phyloP scores from a whole-genome alignment of 371 early-diverging fungal genomes.

The Lichtheimia ramosa region DNA sequence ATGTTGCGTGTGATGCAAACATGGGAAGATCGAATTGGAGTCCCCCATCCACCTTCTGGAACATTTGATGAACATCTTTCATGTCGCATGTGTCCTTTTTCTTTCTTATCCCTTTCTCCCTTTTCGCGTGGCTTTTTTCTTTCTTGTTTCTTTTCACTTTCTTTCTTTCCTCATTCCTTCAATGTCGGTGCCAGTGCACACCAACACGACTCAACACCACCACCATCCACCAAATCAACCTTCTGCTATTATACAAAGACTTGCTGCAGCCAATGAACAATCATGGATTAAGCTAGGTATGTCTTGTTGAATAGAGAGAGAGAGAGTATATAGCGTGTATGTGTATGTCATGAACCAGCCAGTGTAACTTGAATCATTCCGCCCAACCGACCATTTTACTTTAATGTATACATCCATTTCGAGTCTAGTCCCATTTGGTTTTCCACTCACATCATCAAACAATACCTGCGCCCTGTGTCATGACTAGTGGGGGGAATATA shows the following conservation, averaged over 20 bases:
- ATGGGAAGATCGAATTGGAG: background rate
- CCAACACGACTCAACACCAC: too few species aligned
- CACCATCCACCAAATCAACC: too few species aligned
- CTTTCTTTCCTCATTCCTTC: conserved; percentile 8
- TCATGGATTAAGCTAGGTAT: conserved; percentile 78
- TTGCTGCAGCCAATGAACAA: conserved; percentile 70
- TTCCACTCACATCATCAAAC: background rate
- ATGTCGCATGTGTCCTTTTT: conserved; percentile 9
- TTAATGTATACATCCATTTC: too few species aligned
- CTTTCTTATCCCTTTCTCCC: conserved; percentile 9
- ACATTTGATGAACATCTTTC: background rate
- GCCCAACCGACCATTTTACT: too few species aligned
- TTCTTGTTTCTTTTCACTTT: conserved; percentile 2
- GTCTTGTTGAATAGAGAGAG: conserved; percentile 4
- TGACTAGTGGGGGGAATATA: too few species aligned
- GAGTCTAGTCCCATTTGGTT: background rate
- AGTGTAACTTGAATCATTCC: too few species aligned
- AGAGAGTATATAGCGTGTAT: background rate
- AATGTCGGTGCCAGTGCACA: too few species aligned
- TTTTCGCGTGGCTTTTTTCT: conserved; percentile 3
- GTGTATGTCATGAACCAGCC: background rate
- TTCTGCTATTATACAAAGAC: conserved; percentile 47
- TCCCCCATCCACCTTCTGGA: background rate
- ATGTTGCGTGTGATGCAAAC: background rate
- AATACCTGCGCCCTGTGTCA: background rate